These are phyloP conservation scores for Ustilago vetiveriae DNA, from an alignment of 1,284 basidiomycete species.

Conservation along the genomic window DNA sequence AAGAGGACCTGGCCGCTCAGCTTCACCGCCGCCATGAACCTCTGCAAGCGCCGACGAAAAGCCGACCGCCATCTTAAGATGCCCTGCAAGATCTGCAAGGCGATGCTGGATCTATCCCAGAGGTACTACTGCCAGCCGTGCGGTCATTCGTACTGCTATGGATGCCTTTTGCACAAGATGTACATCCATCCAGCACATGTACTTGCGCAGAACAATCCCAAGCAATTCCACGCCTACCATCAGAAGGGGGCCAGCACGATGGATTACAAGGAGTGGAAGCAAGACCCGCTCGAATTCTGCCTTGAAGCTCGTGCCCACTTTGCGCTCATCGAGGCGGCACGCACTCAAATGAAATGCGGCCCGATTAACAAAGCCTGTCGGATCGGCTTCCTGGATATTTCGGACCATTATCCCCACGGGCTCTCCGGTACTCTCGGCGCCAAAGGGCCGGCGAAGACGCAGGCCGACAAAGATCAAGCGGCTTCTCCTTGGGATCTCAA, in stretches of 20 bases:
- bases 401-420: conserved; percentile 22
- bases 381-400: conserved; percentile 43
- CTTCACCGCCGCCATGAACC: conserved; percentile 37
- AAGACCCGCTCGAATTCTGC: conserved; percentile 26
- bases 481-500: too few relatives aligned
- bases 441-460: conserved; percentile 1
- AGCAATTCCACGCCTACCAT: conserved; percentile 37
- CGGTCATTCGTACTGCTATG: conserved; percentile 38
- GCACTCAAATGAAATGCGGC: conserved; percentile 22
- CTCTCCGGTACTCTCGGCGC: conserved; percentile 30
- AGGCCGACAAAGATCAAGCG: conserved; percentile 3
- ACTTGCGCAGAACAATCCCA: conserved; percentile 29
- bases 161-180: conserved; percentile 31
- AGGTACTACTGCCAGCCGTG: conserved; percentile 42
- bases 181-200: conserved; percentile 45
- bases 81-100: conserved; percentile 41
- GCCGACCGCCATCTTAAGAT: conserved; percentile 9
- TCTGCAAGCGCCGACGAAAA: conserved; percentile 25
- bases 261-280: conserved; percentile 44
- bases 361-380: conserved; percentile 16
- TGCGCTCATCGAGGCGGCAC: conserved; percentile 39
- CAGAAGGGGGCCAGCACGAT: conserved; percentile 20
- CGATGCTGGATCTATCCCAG: conserved; percentile 18
- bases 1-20: conserved; percentile 32
- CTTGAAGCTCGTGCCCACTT: conserved; percentile 37